Evolutionary conservation across 108 stramenopile genomes (phyloP).

Genomic region (Skeletonema tropicum): DNA sequence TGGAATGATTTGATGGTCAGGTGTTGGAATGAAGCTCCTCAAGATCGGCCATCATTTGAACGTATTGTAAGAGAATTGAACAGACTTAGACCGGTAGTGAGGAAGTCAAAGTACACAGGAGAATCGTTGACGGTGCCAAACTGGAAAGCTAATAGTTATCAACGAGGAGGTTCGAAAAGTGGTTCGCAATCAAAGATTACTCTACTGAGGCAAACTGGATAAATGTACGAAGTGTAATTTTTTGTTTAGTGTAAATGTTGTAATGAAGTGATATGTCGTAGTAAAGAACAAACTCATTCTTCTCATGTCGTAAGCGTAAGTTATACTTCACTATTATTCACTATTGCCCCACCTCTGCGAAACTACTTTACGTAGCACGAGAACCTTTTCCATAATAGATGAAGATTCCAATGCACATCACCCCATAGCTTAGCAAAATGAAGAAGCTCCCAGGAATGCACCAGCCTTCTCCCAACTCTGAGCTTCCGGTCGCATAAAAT

Average conservation of each 20-base stretch:
- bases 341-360: too few species aligned
- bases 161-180: constrained; percentile 23
- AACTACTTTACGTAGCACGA: neutral
- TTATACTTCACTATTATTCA: too few species aligned
- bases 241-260: neutral
- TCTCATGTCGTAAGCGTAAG: too few species aligned
- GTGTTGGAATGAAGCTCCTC: constrained; percentile 93
- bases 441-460: constrained; percentile 24
- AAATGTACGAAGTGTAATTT: neutral
- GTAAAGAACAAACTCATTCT: neutral
- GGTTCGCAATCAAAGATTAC: neutral
- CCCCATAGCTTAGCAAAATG: constrained; percentile 27
- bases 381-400: constrained; percentile 32
- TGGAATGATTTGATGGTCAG: constrained; percentile 94
- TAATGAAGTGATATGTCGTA: constrained; percentile 1
- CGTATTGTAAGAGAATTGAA: constrained; percentile 85
- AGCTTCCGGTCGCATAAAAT: constrained; percentile 22
- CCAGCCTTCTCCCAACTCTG: constrained; percentile 43
- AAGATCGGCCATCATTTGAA: constrained; percentile 83
- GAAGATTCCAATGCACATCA: constrained; percentile 32
- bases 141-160: constrained; percentile 39
- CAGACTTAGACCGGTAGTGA: constrained; percentile 39
- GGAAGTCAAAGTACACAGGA: constrained; percentile 41
- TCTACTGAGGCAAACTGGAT: neutral
- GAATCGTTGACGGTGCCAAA: constrained; percentile 28